A percentile compares a stretch with the other conserved stretches of the same genome.
Conservation (phyloP, 2,329 filamentous ascomycete genomes). For the Clarireedia sp. region DNA sequence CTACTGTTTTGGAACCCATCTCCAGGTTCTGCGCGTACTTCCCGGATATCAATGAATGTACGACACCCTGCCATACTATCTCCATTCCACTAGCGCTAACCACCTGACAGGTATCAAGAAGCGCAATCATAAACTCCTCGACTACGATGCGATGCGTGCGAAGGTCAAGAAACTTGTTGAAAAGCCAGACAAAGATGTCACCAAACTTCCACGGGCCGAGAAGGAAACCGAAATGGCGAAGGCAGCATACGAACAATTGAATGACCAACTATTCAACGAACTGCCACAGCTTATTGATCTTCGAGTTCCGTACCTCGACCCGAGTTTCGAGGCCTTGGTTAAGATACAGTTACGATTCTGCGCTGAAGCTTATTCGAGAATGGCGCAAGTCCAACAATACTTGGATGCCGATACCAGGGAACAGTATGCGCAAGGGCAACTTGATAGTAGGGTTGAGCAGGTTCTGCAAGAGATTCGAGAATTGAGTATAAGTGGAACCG, state of each 20-base stretch:
- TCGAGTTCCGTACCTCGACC: constrained; percentile 92
- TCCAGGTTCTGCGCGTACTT: constrained; percentile 96
- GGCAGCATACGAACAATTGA: constrained; percentile 89
- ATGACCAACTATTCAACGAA: constrained; percentile 90
- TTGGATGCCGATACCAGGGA: constrained; percentile 92
- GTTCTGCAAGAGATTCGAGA: constrained; percentile 95
- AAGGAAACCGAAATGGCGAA: constrained; percentile 95
- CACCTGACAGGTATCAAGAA: constrained; percentile 78
- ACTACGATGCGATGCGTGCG: constrained; percentile 92
- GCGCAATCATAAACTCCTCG: constrained; percentile 93
- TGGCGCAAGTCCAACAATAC: constrained; percentile 99
- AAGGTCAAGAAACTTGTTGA: constrained; percentile 96
- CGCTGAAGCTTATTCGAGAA: constrained; percentile 91
- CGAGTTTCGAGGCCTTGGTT: constrained; percentile 93
- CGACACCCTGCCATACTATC: constrained; percentile 21
- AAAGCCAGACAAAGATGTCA: constrained; percentile 97
- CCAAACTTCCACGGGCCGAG: constrained; percentile 90
- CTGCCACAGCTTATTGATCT: constrained; percentile 94
- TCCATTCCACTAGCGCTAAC: constrained; percentile 16
- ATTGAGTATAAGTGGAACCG: constrained; percentile 77
- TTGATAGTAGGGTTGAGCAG: constrained; percentile 88
- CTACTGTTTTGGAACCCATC: constrained; percentile 92
- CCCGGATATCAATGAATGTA: constrained; percentile 96
- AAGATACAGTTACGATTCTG: constrained; percentile 98
- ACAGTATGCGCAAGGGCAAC: constrained; percentile 86